Evolutionary conservation across 768 basidiomycete species (phyloP), one percentile per base, ranked within the genome.

Genomic region (Dentipellis sp.): DNA sequence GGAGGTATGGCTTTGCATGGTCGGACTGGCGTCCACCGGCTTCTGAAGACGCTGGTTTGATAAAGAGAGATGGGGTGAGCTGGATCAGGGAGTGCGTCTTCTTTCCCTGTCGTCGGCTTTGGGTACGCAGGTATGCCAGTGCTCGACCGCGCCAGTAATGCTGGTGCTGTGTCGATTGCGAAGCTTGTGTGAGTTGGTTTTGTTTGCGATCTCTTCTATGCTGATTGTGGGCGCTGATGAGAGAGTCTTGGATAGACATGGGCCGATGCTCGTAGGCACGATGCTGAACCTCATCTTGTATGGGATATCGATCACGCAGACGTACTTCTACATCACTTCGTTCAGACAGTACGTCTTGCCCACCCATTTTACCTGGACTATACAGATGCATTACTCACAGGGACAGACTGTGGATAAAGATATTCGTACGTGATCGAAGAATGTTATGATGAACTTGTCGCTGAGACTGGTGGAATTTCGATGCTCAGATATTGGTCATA

Each of bases 221-320:
- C 16, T 45, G 42, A 19, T 12, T 7, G 16, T 12, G 10, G 16
- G 8, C 42, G n/a, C 16, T 45, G 16, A n/a, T 29, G 29, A 29
- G 6, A 6, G 29, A 6, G 29, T 29, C 6, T 29, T 29, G 29
- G 29, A 29, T 45, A 58, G 58, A 19, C 47, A 52, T 48, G 58
- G 58, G 9, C 58, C 58, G 4, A 46, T 59, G 21, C 42, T 59
- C 54, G 52, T 59, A 17, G 58, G 54, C 8, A 54, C 48, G 2
- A 49, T 59, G 4, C n/a, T 59, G 54, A 55, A 59, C 38, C 37
- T 38, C 22, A 17, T 59, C 8, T 46, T 59, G 10, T 59, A 59
- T 50, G 58, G 58, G 12, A 55, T 59, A 35, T 47, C 53, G n/a
- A 52, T 55, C 50, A 51, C 55, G 17, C 58, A 59, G 19, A 52